Conservation (phyloP, 352 stramenopile genomes). For the Blastocystis sp. region DNA sequence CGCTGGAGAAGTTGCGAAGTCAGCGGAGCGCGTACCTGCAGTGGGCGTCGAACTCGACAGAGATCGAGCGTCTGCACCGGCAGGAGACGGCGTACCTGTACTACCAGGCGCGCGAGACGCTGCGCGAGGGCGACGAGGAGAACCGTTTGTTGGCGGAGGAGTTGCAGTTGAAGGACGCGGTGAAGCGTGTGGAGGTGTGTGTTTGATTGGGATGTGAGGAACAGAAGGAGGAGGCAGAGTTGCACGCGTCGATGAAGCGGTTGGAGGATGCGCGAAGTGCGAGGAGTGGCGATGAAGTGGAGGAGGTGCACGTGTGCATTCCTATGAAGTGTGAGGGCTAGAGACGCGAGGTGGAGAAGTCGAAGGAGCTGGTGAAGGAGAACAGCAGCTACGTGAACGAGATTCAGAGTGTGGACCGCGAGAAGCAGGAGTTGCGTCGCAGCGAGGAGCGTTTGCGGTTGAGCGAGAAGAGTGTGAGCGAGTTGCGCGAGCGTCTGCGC, state of each 20-base stretch:
- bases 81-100: constrained; percentile 95
- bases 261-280: background rate
- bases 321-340: background rate
- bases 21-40: constrained; percentile 97
- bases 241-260: constrained; percentile 77
- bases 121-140: constrained; percentile 70
- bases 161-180: constrained; percentile 80
- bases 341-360: constrained; percentile 75
- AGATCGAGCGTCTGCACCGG: constrained; percentile 91
- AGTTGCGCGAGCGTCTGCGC: background rate
- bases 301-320: constrained; percentile 20
- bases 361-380: constrained; percentile 80
- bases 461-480: background rate
- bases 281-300: background rate
- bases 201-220: constrained; percentile 80
- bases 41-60: constrained; percentile 94
- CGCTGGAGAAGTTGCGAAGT: constrained; percentile 90
- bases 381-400: constrained; percentile 79
- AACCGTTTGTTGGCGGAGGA: constrained; percentile 78
- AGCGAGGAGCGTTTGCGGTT: constrained; percentile 69
- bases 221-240: constrained; percentile 74
- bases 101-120: constrained; percentile 74
- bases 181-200: constrained; percentile 79
- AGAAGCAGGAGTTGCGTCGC: constrained; percentile 75
- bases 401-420: constrained; percentile 74